Evolutionary conservation across 495 filamentous ascomycete genomes (phyloP).

Genomic region (Hamigera avellanea): DNA sequence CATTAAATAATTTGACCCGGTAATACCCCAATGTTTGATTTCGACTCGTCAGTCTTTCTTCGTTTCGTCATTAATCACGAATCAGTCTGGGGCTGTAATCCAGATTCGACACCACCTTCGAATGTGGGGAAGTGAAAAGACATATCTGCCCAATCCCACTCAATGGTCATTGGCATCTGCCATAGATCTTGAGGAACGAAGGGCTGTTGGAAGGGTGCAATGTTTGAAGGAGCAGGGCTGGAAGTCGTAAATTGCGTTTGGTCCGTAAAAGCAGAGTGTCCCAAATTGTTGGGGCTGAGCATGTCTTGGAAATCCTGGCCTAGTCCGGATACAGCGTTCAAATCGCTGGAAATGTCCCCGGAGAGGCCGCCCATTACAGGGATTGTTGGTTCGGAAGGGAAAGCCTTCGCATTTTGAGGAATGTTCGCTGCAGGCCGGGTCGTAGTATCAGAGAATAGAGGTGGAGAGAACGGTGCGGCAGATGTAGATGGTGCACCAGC

Average conservation of each 20-base stretch:
- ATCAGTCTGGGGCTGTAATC: conserved; percentile 16
- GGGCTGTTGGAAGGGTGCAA: conserved; percentile 66
- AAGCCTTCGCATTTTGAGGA: conserved; percentile 17
- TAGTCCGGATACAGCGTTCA: conserved; percentile 22
- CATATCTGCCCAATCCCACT: conserved; percentile 98
- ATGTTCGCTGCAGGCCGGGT: conserved; percentile 13
- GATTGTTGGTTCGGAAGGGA: conserved; percentile 21
- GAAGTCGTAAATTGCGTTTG: conserved; percentile 21
- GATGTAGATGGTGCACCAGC: conserved; percentile 17
- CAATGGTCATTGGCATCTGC: conserved; percentile 91
- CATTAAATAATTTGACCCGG: too few relatives aligned
- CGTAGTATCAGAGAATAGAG: conserved; percentile 18
- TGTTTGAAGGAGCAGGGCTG: conserved; percentile 29
- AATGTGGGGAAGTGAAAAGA: conserved; percentile 37
- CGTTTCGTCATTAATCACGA: conserved; percentile 7
- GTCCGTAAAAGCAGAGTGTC: conserved; percentile 31
- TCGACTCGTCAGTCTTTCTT: conserved; percentile 6
- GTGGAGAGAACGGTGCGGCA: conserved; percentile 21
- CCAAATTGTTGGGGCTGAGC: conserved; percentile 30
- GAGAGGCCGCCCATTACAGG: conserved; percentile 10
- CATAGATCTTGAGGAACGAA: conserved; percentile 95
- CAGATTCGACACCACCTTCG: conserved; percentile 14
- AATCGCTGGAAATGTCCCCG: conserved; percentile 14
- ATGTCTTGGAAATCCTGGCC: conserved; percentile 28
- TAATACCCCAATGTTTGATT: not conserved